Percentiles rank a stretch among this genome's conserved stretches.
Conservation (phyloP, 2,329 filamentous ascomycete species). For the Karstenula rhodostoma region DNA sequence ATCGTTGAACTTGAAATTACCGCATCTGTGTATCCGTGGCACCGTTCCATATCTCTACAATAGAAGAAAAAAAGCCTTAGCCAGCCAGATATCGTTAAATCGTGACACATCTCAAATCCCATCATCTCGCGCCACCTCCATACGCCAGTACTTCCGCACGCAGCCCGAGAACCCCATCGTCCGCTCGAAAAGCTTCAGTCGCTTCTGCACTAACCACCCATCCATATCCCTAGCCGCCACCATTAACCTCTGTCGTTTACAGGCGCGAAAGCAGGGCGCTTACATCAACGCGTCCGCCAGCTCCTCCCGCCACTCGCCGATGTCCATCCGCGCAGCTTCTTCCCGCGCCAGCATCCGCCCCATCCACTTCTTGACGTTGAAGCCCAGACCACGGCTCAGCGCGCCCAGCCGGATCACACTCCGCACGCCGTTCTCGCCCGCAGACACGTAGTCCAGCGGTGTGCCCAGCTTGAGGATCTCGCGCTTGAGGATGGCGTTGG, state of each 20-base stretch:
- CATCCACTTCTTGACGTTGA: constrained; percentile 47
- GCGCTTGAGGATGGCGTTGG: constrained; percentile 53
- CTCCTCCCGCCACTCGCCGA: constrained; percentile 40
- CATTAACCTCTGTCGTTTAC: neutral
- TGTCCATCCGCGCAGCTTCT: constrained; percentile 37
- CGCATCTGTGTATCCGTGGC: neutral
- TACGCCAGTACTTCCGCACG: neutral
- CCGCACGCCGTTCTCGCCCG: constrained; percentile 44
- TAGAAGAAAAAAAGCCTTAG: neutral
- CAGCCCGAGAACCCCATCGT: neutral
- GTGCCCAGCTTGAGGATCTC: constrained; percentile 55
- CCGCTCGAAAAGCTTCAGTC: neutral
- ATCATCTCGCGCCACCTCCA: neutral
- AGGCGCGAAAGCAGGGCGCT: neutral
- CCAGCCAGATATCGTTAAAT: neutral
- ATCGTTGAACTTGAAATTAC: neutral
- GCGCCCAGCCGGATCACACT: constrained; percentile 42
- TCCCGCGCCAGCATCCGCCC: constrained; percentile 45
- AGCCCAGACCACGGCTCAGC: constrained; percentile 32
- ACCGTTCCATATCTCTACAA: neutral
- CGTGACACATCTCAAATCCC: neutral
- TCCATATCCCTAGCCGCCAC: neutral
- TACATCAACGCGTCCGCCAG: constrained; percentile 19
- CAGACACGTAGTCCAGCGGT: constrained; percentile 50
- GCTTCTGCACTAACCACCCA: neutral